phyloP scores from a whole-genome alignment of 441 rosid species.

The Erodium texanum region DNA sequence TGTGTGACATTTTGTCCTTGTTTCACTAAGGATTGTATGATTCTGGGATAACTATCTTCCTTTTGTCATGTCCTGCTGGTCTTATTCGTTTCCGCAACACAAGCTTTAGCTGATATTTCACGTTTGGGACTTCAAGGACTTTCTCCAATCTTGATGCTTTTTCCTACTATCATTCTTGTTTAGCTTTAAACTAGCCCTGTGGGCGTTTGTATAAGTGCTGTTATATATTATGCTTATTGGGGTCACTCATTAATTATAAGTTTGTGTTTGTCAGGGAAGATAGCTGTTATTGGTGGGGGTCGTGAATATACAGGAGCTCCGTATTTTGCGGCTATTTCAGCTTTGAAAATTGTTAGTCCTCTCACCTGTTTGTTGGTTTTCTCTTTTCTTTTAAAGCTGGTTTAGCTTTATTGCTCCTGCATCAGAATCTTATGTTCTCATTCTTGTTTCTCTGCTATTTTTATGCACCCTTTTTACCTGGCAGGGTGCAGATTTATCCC shows the following conservation, averaged over 20 bases:
- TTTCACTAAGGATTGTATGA: not conserved
- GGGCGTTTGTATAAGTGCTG: not conserved
- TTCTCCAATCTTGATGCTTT: not conserved
- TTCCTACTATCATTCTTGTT: not conserved
- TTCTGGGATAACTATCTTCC: not conserved
- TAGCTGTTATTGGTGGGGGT: constrained; percentile 93
- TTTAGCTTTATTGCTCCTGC: constrained; percentile 6
- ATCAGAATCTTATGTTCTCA: not conserved
- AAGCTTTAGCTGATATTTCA: too few species aligned
- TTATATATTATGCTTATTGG: not conserved
- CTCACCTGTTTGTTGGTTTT: constrained; percentile 4
- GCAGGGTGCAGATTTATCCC: constrained; percentile 95
- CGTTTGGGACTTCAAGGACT: not conserved
- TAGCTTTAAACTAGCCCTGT: not conserved
- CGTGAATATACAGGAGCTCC: constrained; percentile 98
- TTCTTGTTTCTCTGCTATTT: not conserved
- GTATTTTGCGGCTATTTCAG: constrained; percentile 89
- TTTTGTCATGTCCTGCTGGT: too few species aligned
- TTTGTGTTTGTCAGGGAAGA: constrained; percentile 46
- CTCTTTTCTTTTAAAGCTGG: constrained; percentile 1
- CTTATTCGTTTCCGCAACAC: too few species aligned
- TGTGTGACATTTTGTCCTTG: not conserved
- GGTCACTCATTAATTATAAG: not conserved
- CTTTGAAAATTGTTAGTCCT: constrained; percentile 61
- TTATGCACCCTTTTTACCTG: constrained; percentile 12